Base-by-base conservation (phyloP, 192 early-diverging fungal genomes). In the Linnemannia hyalina region DNA sequence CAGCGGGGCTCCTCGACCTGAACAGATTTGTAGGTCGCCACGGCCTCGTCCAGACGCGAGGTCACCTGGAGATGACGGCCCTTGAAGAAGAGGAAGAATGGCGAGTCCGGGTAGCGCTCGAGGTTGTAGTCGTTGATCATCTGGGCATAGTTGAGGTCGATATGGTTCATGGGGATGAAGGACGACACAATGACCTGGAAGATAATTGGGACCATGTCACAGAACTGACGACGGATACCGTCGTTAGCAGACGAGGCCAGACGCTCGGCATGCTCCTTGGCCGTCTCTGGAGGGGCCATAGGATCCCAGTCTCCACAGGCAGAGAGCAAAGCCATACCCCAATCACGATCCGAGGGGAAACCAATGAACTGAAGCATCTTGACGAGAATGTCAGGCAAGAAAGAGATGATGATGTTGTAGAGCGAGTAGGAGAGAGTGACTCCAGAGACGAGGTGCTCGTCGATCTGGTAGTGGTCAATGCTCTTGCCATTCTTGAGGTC, bases 351-450 rank as follows among this genome's bases (percentile, higher is more conserved):
- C 1, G 94, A 94, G 15, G 92, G 85, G 82, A 97, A 98, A 0
- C 97, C 97, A 23, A 97, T 94, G 40, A 97, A 87, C 80, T 98
- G 96, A 38, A 97, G 92, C 32, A 98, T 88, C 52, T 94, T 91
- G 63, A 97, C 82, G 16, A 96, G 89, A 68, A 90, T 91, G 0
- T 89, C 81, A 3, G 97, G 97, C 57, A 98, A 74, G 76, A 96
- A 91, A 38, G 94, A 95, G 23, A 98, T 90, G 41, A 95, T 87
- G 16, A 98, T 83, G 70, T 96, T 96, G 82, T 97, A 97, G 63
- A 91, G 87, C 5, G 95, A 96, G 60, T 97, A 91, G 52, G 94
- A 95, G 42, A 96, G 91, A 8, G 95, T 91, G 9, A 97, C 92
- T 60, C 96, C 96, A 23, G 94, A 94, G 70, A 94, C 93, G 83